Conservation (phyloP, 83 land plant species). For the Thuja plicata region DNA sequence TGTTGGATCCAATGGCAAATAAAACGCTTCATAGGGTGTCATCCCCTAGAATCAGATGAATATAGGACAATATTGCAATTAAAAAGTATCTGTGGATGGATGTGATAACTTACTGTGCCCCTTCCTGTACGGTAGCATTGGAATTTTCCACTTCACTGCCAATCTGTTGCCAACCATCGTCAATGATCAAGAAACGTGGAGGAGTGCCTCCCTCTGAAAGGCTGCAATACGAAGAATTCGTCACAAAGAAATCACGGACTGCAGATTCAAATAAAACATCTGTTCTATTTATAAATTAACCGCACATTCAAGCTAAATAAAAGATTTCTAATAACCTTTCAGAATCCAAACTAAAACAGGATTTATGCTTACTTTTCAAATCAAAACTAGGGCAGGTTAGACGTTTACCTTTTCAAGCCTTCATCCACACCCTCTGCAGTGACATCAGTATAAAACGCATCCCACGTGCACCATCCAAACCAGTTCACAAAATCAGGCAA, state of each 20-base stretch:
- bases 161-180: conserved; percentile 95
- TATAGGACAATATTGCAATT: not conserved
- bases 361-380: not conserved
- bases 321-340: not conserved
- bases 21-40: not conserved
- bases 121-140: conserved; percentile 60
- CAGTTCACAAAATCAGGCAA: conserved; percentile 42
- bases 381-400: not conserved
- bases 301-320: not conserved
- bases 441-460: conserved; percentile 52
- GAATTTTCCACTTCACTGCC: conserved; percentile 42
- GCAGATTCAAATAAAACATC: not conserved
- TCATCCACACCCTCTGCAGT: conserved; percentile 40
- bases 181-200: conserved; percentile 81
- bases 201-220: conserved; percentile 79
- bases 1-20: not conserved
- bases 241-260: not conserved
- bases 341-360: not conserved
- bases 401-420: conserved; percentile 32
- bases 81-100: not conserved
- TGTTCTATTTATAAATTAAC: not conserved
- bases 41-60: not conserved
- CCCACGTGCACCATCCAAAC: conserved; percentile 60
- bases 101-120: conserved; percentile 81
- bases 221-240: conserved; percentile 32